Evolutionary conservation across 768 basidiomycete species (phyloP).

Genomic region (Glaciozyma antarctica): DNA sequence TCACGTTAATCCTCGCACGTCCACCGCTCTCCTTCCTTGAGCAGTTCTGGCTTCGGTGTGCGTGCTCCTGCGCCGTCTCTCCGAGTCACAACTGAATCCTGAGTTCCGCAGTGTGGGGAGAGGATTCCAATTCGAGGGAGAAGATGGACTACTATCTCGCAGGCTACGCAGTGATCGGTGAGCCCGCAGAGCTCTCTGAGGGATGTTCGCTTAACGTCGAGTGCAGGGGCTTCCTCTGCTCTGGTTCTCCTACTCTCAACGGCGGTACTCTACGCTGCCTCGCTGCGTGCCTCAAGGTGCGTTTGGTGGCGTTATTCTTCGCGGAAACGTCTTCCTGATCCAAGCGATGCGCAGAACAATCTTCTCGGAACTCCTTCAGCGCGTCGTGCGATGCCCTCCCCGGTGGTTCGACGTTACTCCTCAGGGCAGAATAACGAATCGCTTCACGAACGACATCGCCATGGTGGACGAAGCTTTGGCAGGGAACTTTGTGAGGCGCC

Average conservation of each 20-base stretch:
- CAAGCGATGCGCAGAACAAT: constrained; percentile 32
- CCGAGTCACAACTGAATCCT: neutral
- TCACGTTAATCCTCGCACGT: constrained; percentile 4
- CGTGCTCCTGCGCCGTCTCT: neutral
- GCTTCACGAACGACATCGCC: constrained; percentile 56
- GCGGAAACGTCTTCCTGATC: neutral
- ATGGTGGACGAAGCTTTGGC: constrained; percentile 22
- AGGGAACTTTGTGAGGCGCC: neutral
- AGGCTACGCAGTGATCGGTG: constrained; percentile 5
- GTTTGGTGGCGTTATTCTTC: neutral
- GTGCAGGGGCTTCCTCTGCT: neutral
- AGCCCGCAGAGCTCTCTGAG: neutral
- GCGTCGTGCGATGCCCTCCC: constrained; percentile 54
- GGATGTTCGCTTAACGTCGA: neutral
- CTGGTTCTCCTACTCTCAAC: neutral
- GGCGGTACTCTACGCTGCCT: neutral
- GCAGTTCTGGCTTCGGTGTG: constrained; percentile 21
- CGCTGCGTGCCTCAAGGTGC: constrained; percentile 8
- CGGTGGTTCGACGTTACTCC: constrained; percentile 67
- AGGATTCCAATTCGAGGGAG: neutral
- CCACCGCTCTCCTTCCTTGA: constrained; percentile 16
- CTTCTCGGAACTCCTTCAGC: constrained; percentile 50
- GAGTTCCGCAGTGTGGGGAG: constrained; percentile 10
- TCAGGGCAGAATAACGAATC: constrained; percentile 65
- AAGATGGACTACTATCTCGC: neutral